phyloP scores from a whole-genome alignment of 2,329 filamentous ascomycete genomes.

The Alternaria infectoria region DNA sequence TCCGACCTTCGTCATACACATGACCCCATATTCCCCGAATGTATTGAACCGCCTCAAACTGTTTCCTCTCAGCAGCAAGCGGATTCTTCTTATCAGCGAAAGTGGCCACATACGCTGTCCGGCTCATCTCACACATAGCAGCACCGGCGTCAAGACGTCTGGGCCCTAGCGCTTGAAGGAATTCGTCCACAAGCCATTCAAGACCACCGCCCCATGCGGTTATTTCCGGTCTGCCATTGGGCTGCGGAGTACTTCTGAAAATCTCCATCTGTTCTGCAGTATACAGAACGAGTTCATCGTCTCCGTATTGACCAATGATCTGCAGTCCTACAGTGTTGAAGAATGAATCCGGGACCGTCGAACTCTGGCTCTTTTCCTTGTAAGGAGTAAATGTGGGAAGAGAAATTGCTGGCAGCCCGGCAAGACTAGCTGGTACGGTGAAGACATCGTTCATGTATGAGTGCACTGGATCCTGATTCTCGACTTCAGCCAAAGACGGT shows the following conservation, averaged over 20 bases:
- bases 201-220: constrained; percentile 21
- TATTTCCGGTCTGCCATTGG: constrained; percentile 3
- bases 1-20: background rate
- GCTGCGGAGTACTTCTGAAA: constrained; percentile 6
- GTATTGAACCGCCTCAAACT: background rate
- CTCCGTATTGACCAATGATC: constrained; percentile 80
- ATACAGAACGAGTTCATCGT: constrained; percentile 69
- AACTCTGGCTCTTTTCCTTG: constrained; percentile 26
- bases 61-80: background rate
- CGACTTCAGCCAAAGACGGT: constrained; percentile 67
- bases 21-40: background rate
- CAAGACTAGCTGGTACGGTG: constrained; percentile 91
- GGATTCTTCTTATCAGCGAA: background rate
- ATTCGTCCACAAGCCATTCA: background rate
- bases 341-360: constrained; percentile 20
- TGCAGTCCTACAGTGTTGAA: constrained; percentile 67
- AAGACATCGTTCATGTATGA: constrained; percentile 93
- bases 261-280: constrained; percentile 56
- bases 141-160: background rate
- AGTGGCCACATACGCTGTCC: background rate
- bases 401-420: constrained; percentile 86
- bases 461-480: constrained; percentile 65
- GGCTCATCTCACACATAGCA: background rate
- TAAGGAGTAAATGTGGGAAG: constrained; percentile 66
- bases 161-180: background rate